These are phyloP conservation scores for Mytilinidion resinicola DNA, from an alignment of 495 filamentous ascomycete species.

Conservation along the genomic window DNA sequence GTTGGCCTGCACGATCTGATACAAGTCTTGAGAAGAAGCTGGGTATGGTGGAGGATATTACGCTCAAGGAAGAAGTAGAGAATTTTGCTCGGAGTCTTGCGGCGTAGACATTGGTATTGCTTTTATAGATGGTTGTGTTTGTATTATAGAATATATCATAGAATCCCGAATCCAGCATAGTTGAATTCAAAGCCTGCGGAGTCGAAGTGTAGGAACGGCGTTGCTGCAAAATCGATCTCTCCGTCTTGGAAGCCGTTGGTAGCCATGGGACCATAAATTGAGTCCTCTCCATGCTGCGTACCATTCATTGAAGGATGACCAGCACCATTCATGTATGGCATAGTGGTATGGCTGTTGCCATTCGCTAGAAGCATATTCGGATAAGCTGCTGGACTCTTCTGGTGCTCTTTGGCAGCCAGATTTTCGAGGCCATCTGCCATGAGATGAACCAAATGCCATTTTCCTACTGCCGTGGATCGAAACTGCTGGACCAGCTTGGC, in stretches of 20 bases:
- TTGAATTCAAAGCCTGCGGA: slow-evolving; percentile 16
- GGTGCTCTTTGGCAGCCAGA: slow-evolving; percentile 11
- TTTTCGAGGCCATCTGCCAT: slow-evolving; percentile 29
- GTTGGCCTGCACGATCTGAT: slow-evolving; percentile 14
- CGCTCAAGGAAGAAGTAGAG: slow-evolving; percentile 2
- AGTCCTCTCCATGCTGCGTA: neutral
- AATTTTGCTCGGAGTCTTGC: slow-evolving; percentile 5
- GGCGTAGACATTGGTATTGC: neutral
- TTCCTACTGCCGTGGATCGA: slow-evolving; percentile 22
- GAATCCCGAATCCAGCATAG: slow-evolving; percentile 6
- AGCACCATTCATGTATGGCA: slow-evolving; percentile 4
- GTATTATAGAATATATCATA: neutral
- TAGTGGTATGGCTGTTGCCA: neutral
- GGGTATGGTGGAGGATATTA: slow-evolving; percentile 11
- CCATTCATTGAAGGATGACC: neutral
- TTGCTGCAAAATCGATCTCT: slow-evolving; percentile 4
- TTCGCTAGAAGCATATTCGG: neutral
- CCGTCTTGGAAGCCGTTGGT: slow-evolving; percentile 2
- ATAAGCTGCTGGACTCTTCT: slow-evolving; percentile 2
- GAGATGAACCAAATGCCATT: slow-evolving; percentile 28
- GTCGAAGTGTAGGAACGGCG: slow-evolving; percentile 19
- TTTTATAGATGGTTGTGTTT: neutral
- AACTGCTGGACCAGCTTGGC: slow-evolving; percentile 21
- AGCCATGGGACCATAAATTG: neutral
- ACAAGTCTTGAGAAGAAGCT: slow-evolving; percentile 5